Evolutionary conservation across 225 moss, liverwort and hornwort species (phyloP).

Genomic region (Physcomitrellopsis africana): DNA sequence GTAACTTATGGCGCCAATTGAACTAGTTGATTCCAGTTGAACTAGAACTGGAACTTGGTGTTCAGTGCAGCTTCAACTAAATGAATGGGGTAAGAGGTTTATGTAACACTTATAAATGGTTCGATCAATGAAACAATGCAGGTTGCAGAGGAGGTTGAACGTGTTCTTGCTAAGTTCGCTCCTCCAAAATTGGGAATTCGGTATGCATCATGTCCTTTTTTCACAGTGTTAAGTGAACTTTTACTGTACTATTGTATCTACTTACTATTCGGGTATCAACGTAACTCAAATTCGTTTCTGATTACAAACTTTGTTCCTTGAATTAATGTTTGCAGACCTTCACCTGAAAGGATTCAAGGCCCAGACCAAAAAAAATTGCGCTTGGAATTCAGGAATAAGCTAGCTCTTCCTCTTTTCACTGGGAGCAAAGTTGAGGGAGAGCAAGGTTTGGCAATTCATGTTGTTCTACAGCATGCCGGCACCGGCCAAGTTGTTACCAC

Average conservation of each 20-base stretch:
- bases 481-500: conserved; percentile 27
- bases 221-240: background rate
- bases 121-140: background rate
- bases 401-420: conserved; percentile 22
- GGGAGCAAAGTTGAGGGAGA: too few relatives aligned
- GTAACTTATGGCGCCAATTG: too few relatives aligned
- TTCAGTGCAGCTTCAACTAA: too few relatives aligned
- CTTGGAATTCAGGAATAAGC: conserved; percentile 29
- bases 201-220: background rate
- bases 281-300: background rate
- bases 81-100: too few relatives aligned
- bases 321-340: conserved; percentile 18
- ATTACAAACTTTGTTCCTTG: background rate
- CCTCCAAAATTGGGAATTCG: conserved; percentile 49
- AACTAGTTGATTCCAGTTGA: too few relatives aligned
- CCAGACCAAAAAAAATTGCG: background rate
- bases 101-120: too few relatives aligned
- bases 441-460: conserved; percentile 13
- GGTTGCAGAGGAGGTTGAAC: conserved; percentile 63
- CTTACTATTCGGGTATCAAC: background rate
- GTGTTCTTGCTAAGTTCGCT: conserved; percentile 42
- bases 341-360: conserved; percentile 12
- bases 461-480: conserved; percentile 26
- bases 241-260: background rate
- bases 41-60: too few relatives aligned